Evolutionary conservation across 202 grass and related monocot species (phyloP).

Genomic region (Bolboschoenoplectus hybrid): DNA sequence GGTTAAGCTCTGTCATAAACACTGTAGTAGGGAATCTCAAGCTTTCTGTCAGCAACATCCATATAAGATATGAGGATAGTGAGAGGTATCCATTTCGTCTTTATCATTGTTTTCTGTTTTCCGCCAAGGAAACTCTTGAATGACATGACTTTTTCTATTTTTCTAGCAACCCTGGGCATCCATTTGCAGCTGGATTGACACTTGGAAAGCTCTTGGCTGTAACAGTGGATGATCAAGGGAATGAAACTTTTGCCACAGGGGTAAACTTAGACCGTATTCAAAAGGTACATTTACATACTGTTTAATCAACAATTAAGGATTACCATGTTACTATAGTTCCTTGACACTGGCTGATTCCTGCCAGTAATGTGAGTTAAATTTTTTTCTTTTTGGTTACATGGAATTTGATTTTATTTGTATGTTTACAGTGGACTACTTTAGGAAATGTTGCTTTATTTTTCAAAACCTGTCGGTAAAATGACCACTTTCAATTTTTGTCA

Average conservation of each 20-base stretch:
- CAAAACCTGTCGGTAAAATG: background rate
- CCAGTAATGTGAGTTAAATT: background rate
- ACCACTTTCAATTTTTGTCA: background rate
- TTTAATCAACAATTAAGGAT: background rate
- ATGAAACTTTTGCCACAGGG: slow-evolving; percentile 91
- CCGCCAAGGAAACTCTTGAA: slow-evolving; percentile 1
- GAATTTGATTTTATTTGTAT: slow-evolving; percentile 3
- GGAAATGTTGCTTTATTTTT: background rate
- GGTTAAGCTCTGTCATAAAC: slow-evolving; percentile 90
- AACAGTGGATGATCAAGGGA: slow-evolving; percentile 84
- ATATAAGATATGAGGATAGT: slow-evolving; percentile 93
- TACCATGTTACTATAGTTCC: background rate
- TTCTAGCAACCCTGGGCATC: slow-evolving; percentile 88
- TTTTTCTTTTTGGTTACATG: background rate
- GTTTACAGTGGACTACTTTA: background rate
- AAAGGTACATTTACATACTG: slow-evolving; percentile 54
- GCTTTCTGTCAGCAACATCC: slow-evolving; percentile 83
- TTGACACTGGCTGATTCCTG: background rate
- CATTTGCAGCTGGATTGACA: slow-evolving; percentile 83
- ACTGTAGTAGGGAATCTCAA: slow-evolving; percentile 97
- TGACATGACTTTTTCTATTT: slow-evolving; percentile 14
- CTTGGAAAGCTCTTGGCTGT: slow-evolving; percentile 89
- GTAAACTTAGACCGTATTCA: slow-evolving; percentile 80
- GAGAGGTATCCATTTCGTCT: slow-evolving; percentile 63
- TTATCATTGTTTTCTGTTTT: background rate